Base-by-base conservation (phyloP, 306 rosid genomes). In the Lupinus albus region DNA sequence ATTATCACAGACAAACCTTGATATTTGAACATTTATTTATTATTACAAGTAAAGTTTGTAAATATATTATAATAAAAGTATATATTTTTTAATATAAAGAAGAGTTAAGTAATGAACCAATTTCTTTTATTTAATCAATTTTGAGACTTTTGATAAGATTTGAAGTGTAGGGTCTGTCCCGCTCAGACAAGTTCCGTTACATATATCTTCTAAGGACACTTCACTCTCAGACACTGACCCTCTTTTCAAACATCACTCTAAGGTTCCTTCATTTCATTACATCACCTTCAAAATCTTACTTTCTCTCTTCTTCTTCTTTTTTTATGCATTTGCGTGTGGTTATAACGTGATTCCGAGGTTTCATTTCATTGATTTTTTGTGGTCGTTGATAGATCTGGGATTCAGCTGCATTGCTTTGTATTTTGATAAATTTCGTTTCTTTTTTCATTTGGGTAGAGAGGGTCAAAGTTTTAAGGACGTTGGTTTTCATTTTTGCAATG, bases 131-230 rank as follows among this genome's bases (percentile, higher is more conserved):
- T n/a, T n/a, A n/a, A n/a, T n/a, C n/a, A n/a, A n/a, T n/a, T n/a
- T n/a, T n/a, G n/a, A n/a, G n/a, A n/a, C n/a, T n/a, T 33, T 33
- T 33, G 6, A 33, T n/a, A 76, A 82, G 77, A 83, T 89, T 89
- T 88, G 84, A 89, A 89, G 84, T 68, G 79, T 76, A 58, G 18
- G 18, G 65, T 49, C 55, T 67, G 75, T 85, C 94, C 94, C 96
- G 91, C 96, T 76, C 94, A 84, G 84, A 64, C 76, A 71, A 80
- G 69, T 78, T 52, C 45, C 53, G 1, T 39, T 20, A 4, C 68
- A 49, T 82, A 69, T 77, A 78, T 61, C 79, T 39, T 0, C 2
- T 32, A 39, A n/a, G n/a, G 45, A 39, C 45, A 39, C 12, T 39
- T 55, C 61, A 71, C 82, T 75, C 59, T 6, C 28, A 9, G 20